Percentiles rank a stretch among this genome's conserved stretches.
phyloP scores from a whole-genome alignment of 768 basidiomycete species.

The Stropharia rugosoannulata region DNA sequence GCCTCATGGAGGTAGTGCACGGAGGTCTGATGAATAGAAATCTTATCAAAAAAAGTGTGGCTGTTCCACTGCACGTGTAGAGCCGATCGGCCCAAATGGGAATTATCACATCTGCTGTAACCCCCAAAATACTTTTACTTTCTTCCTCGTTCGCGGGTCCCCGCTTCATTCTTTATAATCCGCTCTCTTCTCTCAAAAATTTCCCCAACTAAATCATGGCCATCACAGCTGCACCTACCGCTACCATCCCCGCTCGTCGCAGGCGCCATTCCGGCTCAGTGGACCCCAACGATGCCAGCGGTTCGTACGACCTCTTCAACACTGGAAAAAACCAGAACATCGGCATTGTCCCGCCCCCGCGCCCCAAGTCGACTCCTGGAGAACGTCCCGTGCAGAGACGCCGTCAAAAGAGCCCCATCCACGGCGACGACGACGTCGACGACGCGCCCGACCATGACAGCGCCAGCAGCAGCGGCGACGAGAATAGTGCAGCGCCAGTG shows the following conservation, averaged over 20 bases:
- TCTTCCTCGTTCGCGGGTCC: neutral
- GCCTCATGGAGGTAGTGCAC: neutral
- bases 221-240: constrained; percentile 1
- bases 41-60: neutral
- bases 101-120: neutral
- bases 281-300: constrained; percentile 31
- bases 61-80: neutral
- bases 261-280: constrained; percentile 66
- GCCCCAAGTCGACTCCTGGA: constrained; percentile 74
- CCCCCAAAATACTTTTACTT: constrained; percentile 1
- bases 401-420: constrained; percentile 42
- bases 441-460: constrained; percentile 20
- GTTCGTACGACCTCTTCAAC: constrained; percentile 16
- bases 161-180: neutral
- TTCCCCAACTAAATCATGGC: neutral
- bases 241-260: constrained; percentile 43
- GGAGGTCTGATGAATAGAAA: neutral
- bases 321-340: constrained; percentile 17
- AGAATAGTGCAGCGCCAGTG: neutral
- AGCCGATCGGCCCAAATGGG: neutral
- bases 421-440: constrained; percentile 26
- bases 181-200: neutral
- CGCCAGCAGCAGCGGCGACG: constrained; percentile 1
- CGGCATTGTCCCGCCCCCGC: constrained; percentile 50
- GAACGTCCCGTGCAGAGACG: constrained; percentile 53